Base-by-base conservation (phyloP, 2,329 filamentous ascomycete genomes). In the Pestalotiopsis sp. region DNA sequence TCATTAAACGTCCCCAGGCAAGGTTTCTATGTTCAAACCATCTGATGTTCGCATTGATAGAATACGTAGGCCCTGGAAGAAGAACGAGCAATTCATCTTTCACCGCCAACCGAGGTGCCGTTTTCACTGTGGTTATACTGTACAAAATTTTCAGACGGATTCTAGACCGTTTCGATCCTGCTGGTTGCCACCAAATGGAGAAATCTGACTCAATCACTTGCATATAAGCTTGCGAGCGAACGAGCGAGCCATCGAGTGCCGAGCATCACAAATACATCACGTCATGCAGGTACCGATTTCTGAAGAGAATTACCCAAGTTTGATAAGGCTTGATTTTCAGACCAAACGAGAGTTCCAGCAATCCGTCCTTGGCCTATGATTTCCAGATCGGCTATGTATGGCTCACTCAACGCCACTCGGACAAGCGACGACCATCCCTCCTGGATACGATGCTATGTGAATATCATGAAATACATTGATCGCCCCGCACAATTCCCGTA, bases 281-380 rank as follows among this genome's bases (percentile, higher is more conserved):
- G 9, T 61, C 58, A 61, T 61, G 58, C 58, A 35, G 58, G 30
- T 61, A 61, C 58, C 30, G 58, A 61, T 35, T 20, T n/a, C 6
- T 38, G 30, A 39, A 20, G 58, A 61, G 13, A 35, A 61, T 61
- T 35, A 39, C 13, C 14, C n/a, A 22, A 61, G 30, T 26, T 61
- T 20, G n/a, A 38, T 35, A 22, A 20, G 17, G 13, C 24, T 61
- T 61, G 26, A 61, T 20, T 61, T 39, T 61, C 26, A 17, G 58
- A 38, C 38, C 26, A 61, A 35, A 61, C 58, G 30, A 61, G 40
- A 11, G 26, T 40, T 61, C 35, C 14, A 39, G 58, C 30, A 39
- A 24, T 39, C n/a, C 38, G 13, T 20, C 26, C 58, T 17, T n/a
- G n/a, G n/a, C 58, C n/a, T 9, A 38, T 26, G 35, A n/a, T 39